phyloP scores from a whole-genome alignment of 805 yeast genomes.

The Candida schatavii region DNA sequence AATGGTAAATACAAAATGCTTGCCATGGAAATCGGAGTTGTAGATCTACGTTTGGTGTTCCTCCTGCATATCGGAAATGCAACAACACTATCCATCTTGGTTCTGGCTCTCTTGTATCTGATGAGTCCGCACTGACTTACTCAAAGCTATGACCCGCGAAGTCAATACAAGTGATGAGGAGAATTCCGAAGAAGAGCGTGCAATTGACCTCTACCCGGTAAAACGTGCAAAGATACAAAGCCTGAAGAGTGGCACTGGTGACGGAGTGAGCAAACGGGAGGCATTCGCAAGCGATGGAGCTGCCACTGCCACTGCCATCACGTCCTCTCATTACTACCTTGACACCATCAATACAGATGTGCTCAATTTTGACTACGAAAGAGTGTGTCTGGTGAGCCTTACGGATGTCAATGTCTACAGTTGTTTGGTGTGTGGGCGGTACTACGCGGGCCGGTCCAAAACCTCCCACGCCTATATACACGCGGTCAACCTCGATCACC shows the following conservation, averaged over 20 bases:
- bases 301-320: not conserved
- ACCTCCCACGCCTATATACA: conserved; percentile 69
- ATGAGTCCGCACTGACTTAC: too few relatives aligned
- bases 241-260: not conserved
- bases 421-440: conserved; percentile 73
- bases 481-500: conserved; percentile 60
- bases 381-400: conserved; percentile 61
- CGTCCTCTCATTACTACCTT: conserved; percentile 22
- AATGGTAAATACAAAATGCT: too few relatives aligned
- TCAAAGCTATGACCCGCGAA: not conserved
- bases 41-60: too few relatives aligned
- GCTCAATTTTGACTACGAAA: conserved; percentile 69
- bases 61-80: too few relatives aligned
- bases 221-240: not conserved
- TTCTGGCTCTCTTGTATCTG: too few relatives aligned
- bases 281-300: not conserved
- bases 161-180: not conserved
- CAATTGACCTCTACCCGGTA: not conserved
- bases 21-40: too few relatives aligned
- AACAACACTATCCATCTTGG: too few relatives aligned
- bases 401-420: conserved; percentile 63
- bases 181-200: not conserved
- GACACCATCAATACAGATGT: conserved; percentile 42
- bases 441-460: conserved; percentile 62
- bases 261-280: not conserved